These are phyloP conservation scores for Apiospora saccharicola DNA, from an alignment of 2,329 filamentous ascomycete genomes.

Conservation along the genomic window DNA sequence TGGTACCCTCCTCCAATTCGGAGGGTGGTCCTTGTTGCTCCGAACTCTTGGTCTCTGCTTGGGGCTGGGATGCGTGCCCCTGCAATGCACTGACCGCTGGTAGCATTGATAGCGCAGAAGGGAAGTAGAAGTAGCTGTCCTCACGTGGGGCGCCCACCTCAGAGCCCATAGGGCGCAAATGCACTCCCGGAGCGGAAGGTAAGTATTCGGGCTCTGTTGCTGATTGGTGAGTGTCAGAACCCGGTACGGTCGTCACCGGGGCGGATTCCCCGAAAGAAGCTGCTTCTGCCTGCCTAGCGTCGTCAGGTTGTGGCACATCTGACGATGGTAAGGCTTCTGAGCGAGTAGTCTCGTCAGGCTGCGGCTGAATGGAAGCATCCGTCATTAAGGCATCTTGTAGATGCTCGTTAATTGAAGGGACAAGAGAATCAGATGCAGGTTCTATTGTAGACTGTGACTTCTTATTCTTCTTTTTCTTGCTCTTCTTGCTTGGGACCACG, in stretches of 20 bases:
- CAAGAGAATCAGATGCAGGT: constrained; percentile 26
- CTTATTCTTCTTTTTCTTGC: constrained; percentile 46
- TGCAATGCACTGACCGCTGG: not conserved
- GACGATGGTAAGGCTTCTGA: not conserved
- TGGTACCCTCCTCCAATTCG: not conserved
- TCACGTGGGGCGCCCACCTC: not conserved
- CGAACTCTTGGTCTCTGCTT: constrained; percentile 14
- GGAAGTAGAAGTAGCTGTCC: constrained; percentile 12
- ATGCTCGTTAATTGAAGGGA: not conserved
- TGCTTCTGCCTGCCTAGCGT: not conserved
- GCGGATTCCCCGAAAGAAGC: not conserved
- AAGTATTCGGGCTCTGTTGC: not conserved
- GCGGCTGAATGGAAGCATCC: constrained; percentile 6
- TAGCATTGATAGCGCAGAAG: constrained; percentile 15
- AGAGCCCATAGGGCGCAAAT: not conserved
- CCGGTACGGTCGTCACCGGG: not conserved
- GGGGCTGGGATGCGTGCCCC: constrained; percentile 1
- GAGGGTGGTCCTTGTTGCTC: not conserved
- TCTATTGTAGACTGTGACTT: constrained; percentile 32
- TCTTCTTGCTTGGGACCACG: constrained; percentile 37
- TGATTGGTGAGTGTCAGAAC: not conserved
- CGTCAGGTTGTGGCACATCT: constrained; percentile 3
- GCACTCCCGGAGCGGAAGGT: not conserved
- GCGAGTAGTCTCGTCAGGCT: constrained; percentile 23
- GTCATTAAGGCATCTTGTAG: not conserved